Evolutionary conservation across 129 eudicot species (phyloP), one percentile per base, ranked within the genome.

Genomic region (Chrysanthemum lavandulifolium): DNA sequence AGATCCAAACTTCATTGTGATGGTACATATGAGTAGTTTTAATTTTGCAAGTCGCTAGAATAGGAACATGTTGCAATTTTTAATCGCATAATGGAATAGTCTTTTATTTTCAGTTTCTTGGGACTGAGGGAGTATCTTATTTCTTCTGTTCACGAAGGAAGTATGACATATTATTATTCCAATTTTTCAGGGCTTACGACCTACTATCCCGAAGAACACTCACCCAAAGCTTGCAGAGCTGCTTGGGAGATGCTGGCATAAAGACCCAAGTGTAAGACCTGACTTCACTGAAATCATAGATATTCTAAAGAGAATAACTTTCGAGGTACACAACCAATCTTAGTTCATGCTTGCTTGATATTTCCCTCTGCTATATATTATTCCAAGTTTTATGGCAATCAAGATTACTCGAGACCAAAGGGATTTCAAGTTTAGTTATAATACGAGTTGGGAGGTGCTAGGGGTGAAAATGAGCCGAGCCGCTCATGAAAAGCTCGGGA

Each of bases 181-280:
- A 64, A 54, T 21, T 51, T 65, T 76, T 81, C 85, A 93, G 98
- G 87, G 90, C 64, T 82, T 93, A 71, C 90, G 98, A 13, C 98
- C 98, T 23, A 86, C 87, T 43, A 89, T 89, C 58, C 97, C 97
- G 0, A 93, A 89, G 76, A 79, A 88, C 74, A 90, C 96, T 73
- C 88, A 84, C 52, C 90, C 96, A 72, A 90, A 78, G 79, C 89
- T 94, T 49, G 58, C 84, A 2, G 86, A 88, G 79, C 86, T 94
- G 77, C 98, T 90, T 21, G 96, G 87, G 73, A 90, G 72, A 81
- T 90, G 98, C 91, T 94, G 98, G 98, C 96, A 86, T 74, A 87
- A 87, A 72, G 97, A 94, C 59, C 96, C 97, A 61, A 69, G 80
- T 63, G 51, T 83, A 76, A 90, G 98, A 88, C 98, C 98, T 1